phyloP scores from a whole-genome alignment of 139 green algal species.

The Ostreobium quekettii region DNA sequence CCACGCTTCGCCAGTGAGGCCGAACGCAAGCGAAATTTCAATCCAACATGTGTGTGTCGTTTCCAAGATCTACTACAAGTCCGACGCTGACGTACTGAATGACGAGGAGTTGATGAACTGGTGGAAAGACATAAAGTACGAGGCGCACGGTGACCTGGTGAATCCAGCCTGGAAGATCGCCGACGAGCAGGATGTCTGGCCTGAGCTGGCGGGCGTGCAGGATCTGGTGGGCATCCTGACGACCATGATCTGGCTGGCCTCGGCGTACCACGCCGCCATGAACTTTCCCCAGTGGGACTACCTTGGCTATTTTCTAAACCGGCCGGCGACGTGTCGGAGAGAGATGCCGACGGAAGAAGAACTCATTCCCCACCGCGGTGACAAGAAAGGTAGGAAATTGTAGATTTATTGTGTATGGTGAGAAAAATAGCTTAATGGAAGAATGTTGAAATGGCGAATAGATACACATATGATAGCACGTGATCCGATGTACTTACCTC shows the following conservation, averaged over 20 bases:
- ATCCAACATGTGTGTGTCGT: conserved; percentile 22
- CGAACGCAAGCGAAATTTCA: too few species aligned
- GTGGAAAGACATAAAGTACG: conserved; percentile 31
- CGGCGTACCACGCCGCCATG: conserved; percentile 35
- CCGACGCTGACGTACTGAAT: conserved; percentile 16
- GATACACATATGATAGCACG: too few species aligned
- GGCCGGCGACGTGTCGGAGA: not conserved
- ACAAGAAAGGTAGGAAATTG: too few species aligned
- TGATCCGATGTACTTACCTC: too few species aligned
- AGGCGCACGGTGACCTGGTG: not conserved
- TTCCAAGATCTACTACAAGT: conserved; percentile 33
- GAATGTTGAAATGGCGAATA: too few species aligned
- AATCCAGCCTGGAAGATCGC: too few species aligned
- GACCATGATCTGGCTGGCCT: conserved; percentile 37
- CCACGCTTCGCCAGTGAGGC: too few species aligned
- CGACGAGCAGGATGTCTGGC: conserved; percentile 17
- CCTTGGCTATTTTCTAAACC: conserved; percentile 16
- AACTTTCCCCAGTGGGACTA: conserved; percentile 38
- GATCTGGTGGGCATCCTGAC: conserved; percentile 26
- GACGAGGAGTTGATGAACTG: conserved; percentile 39
- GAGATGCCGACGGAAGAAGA: not conserved
- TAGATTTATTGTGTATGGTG: too few species aligned
- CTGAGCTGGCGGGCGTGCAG: not conserved
- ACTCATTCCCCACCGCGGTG: too few species aligned
- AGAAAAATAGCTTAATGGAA: too few species aligned